These are phyloP conservation scores for Massospora cicadina DNA, from an alignment of 371 early-diverging fungal species.

Conservation along the genomic window DNA sequence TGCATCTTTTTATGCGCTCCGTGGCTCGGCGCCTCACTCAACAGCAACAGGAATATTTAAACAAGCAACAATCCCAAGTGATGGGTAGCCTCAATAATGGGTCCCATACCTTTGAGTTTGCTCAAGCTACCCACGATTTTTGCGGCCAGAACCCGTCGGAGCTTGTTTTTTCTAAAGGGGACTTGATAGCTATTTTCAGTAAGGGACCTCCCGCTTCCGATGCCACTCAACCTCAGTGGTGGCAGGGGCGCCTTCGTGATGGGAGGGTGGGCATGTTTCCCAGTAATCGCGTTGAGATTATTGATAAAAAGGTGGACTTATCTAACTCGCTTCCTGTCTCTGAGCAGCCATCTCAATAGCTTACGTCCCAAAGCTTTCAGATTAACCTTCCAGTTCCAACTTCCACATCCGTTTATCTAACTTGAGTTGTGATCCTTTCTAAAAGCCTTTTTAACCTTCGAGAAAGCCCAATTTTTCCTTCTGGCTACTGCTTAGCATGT, in stretches of 20 bases:
- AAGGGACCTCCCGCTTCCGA: conserved; percentile 45
- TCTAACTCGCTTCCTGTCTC: background rate
- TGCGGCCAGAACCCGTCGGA: conserved; percentile 54
- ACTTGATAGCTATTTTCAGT: conserved; percentile 63
- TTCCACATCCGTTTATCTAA: too few species aligned
- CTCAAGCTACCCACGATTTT: conserved; percentile 76
- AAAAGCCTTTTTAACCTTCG: too few species aligned
- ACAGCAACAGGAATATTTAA: conserved; percentile 10
- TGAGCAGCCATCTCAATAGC: too few species aligned
- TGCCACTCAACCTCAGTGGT: conserved; percentile 43
- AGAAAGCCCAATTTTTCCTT: too few species aligned
- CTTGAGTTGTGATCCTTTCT: too few species aligned
- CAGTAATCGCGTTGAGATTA: conserved; percentile 63
- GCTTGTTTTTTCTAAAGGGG: conserved; percentile 62
- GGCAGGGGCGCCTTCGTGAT: conserved; percentile 67
- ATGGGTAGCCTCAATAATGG: conserved; percentile 15
- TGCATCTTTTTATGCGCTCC: conserved; percentile 62
- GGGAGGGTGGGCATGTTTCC: conserved; percentile 85
- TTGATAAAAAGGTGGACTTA: conserved; percentile 21
- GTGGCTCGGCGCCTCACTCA: conserved; percentile 26
- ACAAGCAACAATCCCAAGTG: conserved; percentile 16
- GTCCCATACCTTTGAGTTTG: conserved; percentile 54
- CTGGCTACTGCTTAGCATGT: too few species aligned
- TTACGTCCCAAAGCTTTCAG: too few species aligned
- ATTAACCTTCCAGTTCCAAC: too few species aligned